phyloP scores from a whole-genome alignment of 495 filamentous ascomycete species.

The Penicillium paxilli region DNA sequence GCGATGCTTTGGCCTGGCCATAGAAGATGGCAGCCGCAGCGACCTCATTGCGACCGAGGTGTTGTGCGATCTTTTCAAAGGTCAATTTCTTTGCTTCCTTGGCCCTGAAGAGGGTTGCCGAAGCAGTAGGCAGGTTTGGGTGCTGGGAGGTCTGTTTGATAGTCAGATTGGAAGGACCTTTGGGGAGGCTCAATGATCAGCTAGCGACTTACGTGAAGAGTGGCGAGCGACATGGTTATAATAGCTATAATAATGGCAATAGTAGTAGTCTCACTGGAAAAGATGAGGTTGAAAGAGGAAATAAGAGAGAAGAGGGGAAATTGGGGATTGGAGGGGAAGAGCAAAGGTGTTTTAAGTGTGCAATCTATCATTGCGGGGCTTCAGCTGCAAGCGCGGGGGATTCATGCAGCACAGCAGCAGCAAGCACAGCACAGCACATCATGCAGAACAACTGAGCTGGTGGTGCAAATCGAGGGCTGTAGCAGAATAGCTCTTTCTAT shows the following conservation, averaged over 20 bases:
- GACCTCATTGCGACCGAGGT: conserved; percentile 84
- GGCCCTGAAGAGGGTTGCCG: conserved; percentile 76
- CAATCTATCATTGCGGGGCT: background rate
- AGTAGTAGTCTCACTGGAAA: no score
- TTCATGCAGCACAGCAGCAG: background rate
- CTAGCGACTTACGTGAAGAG: conserved; percentile 36
- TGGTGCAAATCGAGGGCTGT: no score
- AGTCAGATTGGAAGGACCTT: background rate
- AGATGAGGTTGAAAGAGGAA: background rate
- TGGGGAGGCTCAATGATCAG: background rate
- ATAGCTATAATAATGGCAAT: no score
- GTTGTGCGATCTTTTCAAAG: conserved; percentile 77
- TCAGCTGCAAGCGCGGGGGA: background rate
- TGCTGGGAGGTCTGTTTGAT: conserved; percentile 36
- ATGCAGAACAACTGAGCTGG: no score
- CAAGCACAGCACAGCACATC: background rate
- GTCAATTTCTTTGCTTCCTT: conserved; percentile 74
- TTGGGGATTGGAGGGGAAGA: background rate
- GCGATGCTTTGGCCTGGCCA: conserved; percentile 79
- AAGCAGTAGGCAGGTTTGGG: conserved; percentile 63
- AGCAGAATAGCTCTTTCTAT: no score
- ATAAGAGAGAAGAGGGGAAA: background rate
- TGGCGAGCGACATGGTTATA: conserved; percentile 38
- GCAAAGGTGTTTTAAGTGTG: background rate
- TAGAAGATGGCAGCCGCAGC: conserved; percentile 93